Evolutionary conservation across 2,329 filamentous ascomycete genomes (phyloP).

Genomic region (Pseudogymnoascus sp.): DNA sequence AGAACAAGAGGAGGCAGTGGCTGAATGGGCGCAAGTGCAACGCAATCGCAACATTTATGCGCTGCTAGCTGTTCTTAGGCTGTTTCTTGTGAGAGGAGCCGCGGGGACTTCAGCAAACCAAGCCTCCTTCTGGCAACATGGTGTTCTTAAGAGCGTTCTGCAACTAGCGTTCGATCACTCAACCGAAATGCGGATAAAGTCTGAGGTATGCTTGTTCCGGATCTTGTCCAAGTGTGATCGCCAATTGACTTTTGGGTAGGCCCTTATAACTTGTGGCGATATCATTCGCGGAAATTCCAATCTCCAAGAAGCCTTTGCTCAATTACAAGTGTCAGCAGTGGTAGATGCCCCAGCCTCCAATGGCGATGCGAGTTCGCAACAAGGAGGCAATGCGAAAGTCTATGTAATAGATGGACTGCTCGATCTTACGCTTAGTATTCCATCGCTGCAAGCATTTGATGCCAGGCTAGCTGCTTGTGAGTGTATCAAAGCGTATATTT

Average conservation of each 20-base stretch:
- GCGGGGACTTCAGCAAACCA: slow-evolving; percentile 77
- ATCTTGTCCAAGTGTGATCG: neutral
- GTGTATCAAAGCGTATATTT: slow-evolving; percentile 89
- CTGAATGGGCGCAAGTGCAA: slow-evolving; percentile 67
- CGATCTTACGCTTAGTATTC: slow-evolving; percentile 66
- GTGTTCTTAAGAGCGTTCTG: slow-evolving; percentile 69
- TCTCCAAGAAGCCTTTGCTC: slow-evolving; percentile 83
- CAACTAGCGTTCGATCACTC: slow-evolving; percentile 71
- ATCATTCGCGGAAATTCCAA: slow-evolving; percentile 72
- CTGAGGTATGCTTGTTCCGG: slow-evolving; percentile 50
- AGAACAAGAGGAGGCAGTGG: slow-evolving; percentile 49
- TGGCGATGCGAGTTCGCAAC: slow-evolving; percentile 31
- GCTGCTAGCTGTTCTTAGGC: slow-evolving; percentile 71
- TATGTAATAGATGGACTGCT: slow-evolving; percentile 93
- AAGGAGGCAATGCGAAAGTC: slow-evolving; percentile 51
- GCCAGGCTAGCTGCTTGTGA: slow-evolving; percentile 77
- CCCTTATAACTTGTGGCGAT: slow-evolving; percentile 77
- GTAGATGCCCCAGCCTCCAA: slow-evolving; percentile 34
- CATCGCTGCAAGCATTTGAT: slow-evolving; percentile 62
- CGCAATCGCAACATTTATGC: slow-evolving; percentile 89
- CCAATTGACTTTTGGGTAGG: slow-evolving; percentile 38
- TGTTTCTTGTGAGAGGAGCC: slow-evolving; percentile 79
- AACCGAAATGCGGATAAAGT: slow-evolving; percentile 68
- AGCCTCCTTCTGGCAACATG: slow-evolving; percentile 73
- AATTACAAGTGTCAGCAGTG: slow-evolving; percentile 66